Evolutionary conservation across 148 eudicot genomes (phyloP).

Genomic region (Rhododendron molle): DNA sequence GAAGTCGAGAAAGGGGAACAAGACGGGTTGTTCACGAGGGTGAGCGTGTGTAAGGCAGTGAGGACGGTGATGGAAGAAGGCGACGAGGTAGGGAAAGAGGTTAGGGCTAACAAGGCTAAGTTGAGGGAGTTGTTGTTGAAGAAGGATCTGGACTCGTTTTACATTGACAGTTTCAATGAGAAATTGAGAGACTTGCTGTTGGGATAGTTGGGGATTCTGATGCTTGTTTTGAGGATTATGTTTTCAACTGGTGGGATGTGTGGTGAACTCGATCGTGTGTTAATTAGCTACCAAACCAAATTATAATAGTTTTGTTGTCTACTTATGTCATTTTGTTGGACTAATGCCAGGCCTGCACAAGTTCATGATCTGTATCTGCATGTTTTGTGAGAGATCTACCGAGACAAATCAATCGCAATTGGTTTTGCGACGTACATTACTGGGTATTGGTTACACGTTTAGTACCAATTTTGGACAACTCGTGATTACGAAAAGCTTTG

Average conservation of each 20-base stretch:
- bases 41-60: slow-evolving; percentile 4
- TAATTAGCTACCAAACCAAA: neutral
- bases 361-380: neutral
- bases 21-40: slow-evolving; percentile 8
- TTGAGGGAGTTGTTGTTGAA: neutral
- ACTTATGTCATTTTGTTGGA: neutral
- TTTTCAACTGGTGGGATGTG: neutral
- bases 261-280: neutral
- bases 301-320: too few relatives aligned
- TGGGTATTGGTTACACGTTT: too few relatives aligned
- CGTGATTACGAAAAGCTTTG: neutral
- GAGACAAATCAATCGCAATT: neutral
- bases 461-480: too few relatives aligned
- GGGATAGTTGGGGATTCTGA: neutral
- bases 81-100: neutral
- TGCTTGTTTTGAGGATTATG: neutral
- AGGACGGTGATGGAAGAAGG: slow-evolving; percentile 12
- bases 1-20: slow-evolving; percentile 8
- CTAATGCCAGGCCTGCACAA: too few relatives aligned
- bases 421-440: neutral
- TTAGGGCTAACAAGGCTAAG: neutral
- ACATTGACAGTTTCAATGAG: slow-evolving; percentile 2
- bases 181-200: neutral
- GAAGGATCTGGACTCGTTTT: neutral
- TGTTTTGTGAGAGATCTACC: neutral